Evolutionary conservation across 2,329 filamentous ascomycete species (phyloP).

Genomic region (Biscogniauxia mediterranea): DNA sequence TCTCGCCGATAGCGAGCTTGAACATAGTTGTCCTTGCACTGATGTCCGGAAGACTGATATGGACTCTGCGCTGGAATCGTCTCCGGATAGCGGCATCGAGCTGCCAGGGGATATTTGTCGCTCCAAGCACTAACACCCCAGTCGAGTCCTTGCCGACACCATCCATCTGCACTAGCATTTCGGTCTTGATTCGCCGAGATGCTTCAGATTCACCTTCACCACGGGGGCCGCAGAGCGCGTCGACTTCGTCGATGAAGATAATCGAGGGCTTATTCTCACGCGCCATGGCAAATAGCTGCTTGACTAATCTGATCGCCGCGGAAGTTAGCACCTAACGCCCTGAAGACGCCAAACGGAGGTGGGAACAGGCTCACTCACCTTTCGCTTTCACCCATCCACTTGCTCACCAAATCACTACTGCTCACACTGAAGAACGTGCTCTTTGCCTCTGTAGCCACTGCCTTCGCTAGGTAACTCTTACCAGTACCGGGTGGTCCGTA

Average conservation of each 20-base stretch:
- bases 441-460: slow-evolving; percentile 96
- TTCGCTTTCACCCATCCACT: slow-evolving; percentile 99
- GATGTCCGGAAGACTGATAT: slow-evolving; percentile 87
- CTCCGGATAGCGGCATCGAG: slow-evolving; percentile 92
- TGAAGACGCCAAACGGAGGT: neutral
- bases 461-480: slow-evolving; percentile 96
- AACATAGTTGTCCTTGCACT: slow-evolving; percentile 92
- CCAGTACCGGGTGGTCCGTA: slow-evolving; percentile 96
- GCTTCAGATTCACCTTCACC: slow-evolving; percentile 96
- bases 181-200: slow-evolving; percentile 95
- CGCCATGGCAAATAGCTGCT: slow-evolving; percentile 95
- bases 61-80: slow-evolving; percentile 92
- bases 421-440: slow-evolving; percentile 99
- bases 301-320: slow-evolving; percentile 68
- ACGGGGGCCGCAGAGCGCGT: slow-evolving; percentile 90
- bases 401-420: slow-evolving; percentile 94
- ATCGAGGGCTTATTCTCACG: slow-evolving; percentile 97
- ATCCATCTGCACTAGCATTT: slow-evolving; percentile 98
- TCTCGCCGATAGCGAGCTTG: slow-evolving; percentile 89
- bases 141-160: slow-evolving; percentile 95
- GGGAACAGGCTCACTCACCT: slow-evolving; percentile 60
- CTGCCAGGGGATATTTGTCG: slow-evolving; percentile 99
- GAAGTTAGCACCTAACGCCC: slow-evolving; percentile 24
- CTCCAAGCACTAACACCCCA: slow-evolving; percentile 90
- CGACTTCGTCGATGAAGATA: slow-evolving; percentile 98